A percentile compares a stretch with the other conserved stretches of the same genome.
Conservation (phyloP, 2,329 filamentous ascomycete species). For the Rhynchosporium agropyri region DNA sequence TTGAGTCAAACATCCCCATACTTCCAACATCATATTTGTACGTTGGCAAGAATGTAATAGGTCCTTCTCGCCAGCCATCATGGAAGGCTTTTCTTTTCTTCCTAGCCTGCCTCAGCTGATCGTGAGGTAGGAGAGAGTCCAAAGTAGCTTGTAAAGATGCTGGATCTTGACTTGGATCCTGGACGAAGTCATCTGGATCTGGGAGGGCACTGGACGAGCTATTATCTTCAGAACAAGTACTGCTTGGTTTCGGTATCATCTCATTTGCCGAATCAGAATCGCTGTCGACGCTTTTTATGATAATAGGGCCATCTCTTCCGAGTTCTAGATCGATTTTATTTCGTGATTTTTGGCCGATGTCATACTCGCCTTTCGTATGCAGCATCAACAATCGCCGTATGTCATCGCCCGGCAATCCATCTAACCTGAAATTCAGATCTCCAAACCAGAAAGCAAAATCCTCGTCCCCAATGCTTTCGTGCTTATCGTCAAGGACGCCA, state of each 20-base stretch:
- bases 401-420: conserved; percentile 86
- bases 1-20: conserved; percentile 88
- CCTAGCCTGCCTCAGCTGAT: conserved; percentile 79
- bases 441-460: conserved; percentile 97
- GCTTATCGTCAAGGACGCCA: conserved; percentile 66
- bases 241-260: conserved; percentile 30
- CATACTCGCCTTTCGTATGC: conserved; percentile 80
- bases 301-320: conserved; percentile 53
- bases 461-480: conserved; percentile 78
- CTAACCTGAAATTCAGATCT: conserved; percentile 91
- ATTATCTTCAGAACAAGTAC: conserved; percentile 42
- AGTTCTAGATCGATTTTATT: conserved; percentile 43
- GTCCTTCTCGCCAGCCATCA: conserved; percentile 89
- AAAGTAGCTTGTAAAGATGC: conserved; percentile 87
- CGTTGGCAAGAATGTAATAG: conserved; percentile 85
- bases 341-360: conserved; percentile 49
- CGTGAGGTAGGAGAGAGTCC: conserved; percentile 83
- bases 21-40: conserved; percentile 99
- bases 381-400: conserved; percentile 82
- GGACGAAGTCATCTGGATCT: conserved; percentile 66
- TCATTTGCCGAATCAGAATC: conserved; percentile 49
- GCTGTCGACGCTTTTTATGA: conserved; percentile 47
- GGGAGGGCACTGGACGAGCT: conserved; percentile 50
- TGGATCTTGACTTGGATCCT: conserved; percentile 75
- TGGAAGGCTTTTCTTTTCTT: conserved; percentile 78